Evolutionary conservation across 2,329 filamentous ascomycete genomes (phyloP).

Genomic region (Cercospora nicotianae): DNA sequence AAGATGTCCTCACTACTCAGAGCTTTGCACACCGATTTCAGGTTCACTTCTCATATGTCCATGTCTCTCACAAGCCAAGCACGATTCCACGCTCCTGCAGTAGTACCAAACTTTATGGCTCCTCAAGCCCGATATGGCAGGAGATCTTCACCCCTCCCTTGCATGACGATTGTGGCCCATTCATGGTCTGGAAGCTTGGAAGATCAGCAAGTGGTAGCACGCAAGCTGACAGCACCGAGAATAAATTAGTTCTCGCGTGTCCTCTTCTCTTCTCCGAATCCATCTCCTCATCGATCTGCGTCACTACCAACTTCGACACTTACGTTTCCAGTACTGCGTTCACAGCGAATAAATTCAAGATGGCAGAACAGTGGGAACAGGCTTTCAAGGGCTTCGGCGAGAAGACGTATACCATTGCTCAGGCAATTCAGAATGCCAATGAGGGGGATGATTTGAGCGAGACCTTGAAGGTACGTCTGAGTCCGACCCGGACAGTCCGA

Average conservation of each 20-base stretch:
- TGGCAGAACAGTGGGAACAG: conserved; percentile 29
- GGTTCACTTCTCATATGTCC: background rate
- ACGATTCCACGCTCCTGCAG: conserved; percentile 10
- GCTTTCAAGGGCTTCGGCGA: conserved; percentile 28
- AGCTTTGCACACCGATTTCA: background rate
- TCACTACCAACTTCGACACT: background rate
- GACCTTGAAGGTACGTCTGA: conserved; percentile 19
- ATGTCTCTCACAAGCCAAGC: background rate
- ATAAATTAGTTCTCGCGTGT: background rate
- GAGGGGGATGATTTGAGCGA: conserved; percentile 26
- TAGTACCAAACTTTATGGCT: background rate
- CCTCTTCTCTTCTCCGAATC: background rate
- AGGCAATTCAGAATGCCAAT: conserved; percentile 25
- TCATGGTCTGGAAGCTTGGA: background rate
- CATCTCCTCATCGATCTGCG: background rate
- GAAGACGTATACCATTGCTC: conserved; percentile 25
- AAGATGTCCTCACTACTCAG: background rate
- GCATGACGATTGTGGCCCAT: conserved; percentile 12
- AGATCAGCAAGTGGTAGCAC: background rate
- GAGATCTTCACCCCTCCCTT: conserved; percentile 7
- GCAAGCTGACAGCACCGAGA: background rate
- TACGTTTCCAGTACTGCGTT: background rate
- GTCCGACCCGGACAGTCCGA: background rate
- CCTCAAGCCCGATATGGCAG: background rate
- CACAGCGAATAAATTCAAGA: conserved; percentile 7